These are phyloP conservation scores for Blastobotrys muscicola DNA, from an alignment of 805 yeast species.

Conservation along the genomic window DNA sequence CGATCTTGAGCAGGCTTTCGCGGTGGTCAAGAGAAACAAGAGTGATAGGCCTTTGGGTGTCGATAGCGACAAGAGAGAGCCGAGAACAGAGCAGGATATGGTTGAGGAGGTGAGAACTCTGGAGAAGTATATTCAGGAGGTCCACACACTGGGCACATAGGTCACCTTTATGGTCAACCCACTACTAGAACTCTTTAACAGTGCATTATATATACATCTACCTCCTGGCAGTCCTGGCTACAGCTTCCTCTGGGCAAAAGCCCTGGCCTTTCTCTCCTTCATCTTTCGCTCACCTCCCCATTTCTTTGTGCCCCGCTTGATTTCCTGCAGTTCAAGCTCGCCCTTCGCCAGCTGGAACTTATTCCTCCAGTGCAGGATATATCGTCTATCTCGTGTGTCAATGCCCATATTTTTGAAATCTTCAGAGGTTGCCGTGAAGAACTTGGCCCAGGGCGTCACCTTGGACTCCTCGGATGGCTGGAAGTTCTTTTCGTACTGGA, in stretches of 20 bases:
- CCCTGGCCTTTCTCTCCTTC: slow-evolving; percentile 48
- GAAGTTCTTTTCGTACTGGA: slow-evolving; percentile 58
- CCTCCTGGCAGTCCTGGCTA: too few species aligned
- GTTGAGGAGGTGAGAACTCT: slow-evolving; percentile 55
- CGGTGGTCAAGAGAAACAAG: slow-evolving; percentile 22
- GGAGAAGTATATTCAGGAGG: slow-evolving; percentile 6
- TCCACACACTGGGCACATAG: too few species aligned
- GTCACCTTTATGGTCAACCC: too few species aligned
- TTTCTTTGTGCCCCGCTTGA: slow-evolving; percentile 60
- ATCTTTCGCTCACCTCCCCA: slow-evolving; percentile 84
- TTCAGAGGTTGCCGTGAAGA: slow-evolving; percentile 47
- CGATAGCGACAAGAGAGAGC: slow-evolving; percentile 44
- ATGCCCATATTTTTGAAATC: slow-evolving; percentile 69
- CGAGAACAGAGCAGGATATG: slow-evolving; percentile 60
- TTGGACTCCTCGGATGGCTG: slow-evolving; percentile 29
- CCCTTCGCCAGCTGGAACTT: slow-evolving; percentile 37
- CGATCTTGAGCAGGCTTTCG: slow-evolving; percentile 33
- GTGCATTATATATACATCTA: too few species aligned
- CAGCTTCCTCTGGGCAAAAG: slow-evolving; percentile 16
- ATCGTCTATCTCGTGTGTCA: slow-evolving; percentile 57
- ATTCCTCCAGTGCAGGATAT: slow-evolving; percentile 62
- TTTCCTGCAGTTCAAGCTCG: slow-evolving; percentile 46
- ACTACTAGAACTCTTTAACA: too few species aligned
- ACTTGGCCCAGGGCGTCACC: slow-evolving; percentile 45
- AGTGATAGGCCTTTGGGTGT: slow-evolving; percentile 19